Percentiles rank a stretch among this genome's conserved stretches.
Conservation (phyloP, 2,329 filamentous ascomycete species). For the Hymenoscyphus fructigenus region DNA sequence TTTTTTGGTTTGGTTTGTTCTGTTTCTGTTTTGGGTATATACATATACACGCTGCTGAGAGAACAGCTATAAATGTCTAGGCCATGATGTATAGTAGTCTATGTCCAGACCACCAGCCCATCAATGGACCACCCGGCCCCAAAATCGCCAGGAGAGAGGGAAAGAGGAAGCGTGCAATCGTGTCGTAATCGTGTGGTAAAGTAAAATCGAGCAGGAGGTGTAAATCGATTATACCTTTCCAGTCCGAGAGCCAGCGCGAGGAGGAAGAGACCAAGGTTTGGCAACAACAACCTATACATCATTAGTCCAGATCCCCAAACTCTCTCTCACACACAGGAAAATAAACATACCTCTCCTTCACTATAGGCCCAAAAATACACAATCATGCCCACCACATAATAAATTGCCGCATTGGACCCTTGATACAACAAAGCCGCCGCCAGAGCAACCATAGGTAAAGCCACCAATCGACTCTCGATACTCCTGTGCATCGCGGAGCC, state of each 20-base stretch:
- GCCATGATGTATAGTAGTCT: too few relatives aligned
- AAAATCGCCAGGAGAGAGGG: too few relatives aligned
- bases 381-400: slow-evolving; percentile 81
- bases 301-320: not conserved
- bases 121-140: too few relatives aligned
- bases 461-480: slow-evolving; percentile 79
- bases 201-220: not conserved
- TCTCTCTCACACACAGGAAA: not conserved
- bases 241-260: slow-evolving; percentile 13
- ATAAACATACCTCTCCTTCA: slow-evolving; percentile 81
- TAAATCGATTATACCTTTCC: slow-evolving; percentile 30
- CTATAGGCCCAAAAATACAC: slow-evolving; percentile 98
- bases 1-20: too few relatives aligned
- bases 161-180: too few relatives aligned
- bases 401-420: slow-evolving; percentile 85
- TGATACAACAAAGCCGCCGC: slow-evolving; percentile 82
- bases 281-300: slow-evolving; percentile 28
- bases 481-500: slow-evolving; percentile 79
- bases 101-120: too few relatives aligned
- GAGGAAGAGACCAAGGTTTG: slow-evolving; percentile 34
- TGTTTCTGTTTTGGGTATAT: too few relatives aligned
- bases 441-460: slow-evolving; percentile 77
- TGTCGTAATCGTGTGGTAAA: not conserved
- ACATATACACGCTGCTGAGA: too few relatives aligned
- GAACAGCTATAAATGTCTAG: too few relatives aligned